These are phyloP conservation scores for Allium fistulosum DNA, from an alignment of 106 monocot genomes.

Conservation along the genomic window DNA sequence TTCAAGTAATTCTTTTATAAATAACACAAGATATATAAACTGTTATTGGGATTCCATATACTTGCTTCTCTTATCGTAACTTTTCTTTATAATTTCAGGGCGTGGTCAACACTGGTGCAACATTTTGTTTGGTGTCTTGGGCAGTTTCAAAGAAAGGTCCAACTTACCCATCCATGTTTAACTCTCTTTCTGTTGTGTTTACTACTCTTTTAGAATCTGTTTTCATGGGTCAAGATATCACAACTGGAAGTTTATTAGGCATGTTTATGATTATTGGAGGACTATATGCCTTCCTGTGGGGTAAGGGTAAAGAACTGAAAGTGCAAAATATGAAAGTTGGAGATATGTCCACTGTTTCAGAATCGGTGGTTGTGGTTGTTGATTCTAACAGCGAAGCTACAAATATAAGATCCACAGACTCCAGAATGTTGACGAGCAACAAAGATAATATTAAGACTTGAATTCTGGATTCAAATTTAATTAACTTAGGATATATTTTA, in stretches of 20 bases:
- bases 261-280: constrained; percentile 11
- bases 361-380: no score
- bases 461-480: no score
- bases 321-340: background rate
- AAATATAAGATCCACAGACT: no score
- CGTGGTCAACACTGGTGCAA: constrained; percentile 28
- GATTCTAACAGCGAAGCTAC: no score
- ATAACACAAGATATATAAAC: background rate
- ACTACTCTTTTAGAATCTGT: constrained; percentile 22
- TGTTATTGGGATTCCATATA: no score
- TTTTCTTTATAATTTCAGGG: constrained; percentile 9
- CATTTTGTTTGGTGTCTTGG: constrained; percentile 22
- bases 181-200: constrained; percentile 31
- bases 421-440: no score
- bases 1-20: background rate
- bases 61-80: background rate
- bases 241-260: constrained; percentile 26
- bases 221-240: constrained; percentile 33
- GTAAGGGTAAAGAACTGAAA: constrained; percentile 1
- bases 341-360: background rate
- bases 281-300: constrained; percentile 18
- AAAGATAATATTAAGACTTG: no score
- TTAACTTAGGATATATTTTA: no score
- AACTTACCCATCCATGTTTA: constrained; percentile 30
- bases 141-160: constrained; percentile 21